phyloP scores from a whole-genome alignment of 257 asterid species.

The Cordia subcordata region DNA sequence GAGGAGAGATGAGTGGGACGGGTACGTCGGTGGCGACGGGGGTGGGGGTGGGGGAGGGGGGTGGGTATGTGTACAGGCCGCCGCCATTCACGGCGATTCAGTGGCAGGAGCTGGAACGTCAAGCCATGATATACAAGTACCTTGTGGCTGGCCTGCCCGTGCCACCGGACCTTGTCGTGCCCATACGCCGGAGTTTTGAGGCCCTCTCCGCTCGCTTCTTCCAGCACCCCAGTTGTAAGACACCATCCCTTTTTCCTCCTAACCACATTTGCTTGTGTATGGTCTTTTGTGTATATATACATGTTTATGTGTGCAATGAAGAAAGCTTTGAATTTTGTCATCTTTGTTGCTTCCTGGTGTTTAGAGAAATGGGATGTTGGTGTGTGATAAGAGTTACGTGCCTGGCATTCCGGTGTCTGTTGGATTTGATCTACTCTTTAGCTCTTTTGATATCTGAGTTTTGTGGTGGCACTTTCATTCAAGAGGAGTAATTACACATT shows the following conservation, averaged over 20 bases:
- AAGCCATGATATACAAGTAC: slow-evolving; percentile 95
- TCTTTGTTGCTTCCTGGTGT: no score
- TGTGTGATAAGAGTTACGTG: no score
- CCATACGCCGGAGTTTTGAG: slow-evolving; percentile 90
- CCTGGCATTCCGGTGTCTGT: no score
- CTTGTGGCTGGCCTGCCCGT: slow-evolving; percentile 81
- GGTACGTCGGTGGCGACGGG: slow-evolving; percentile 25
- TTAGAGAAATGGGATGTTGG: no score
- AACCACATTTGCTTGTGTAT: background rate
- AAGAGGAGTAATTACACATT: no score
- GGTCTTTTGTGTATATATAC: background rate
- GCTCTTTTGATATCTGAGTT: no score
- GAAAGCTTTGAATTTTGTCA: background rate
- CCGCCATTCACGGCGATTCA: slow-evolving; percentile 81
- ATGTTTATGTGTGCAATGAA: background rate
- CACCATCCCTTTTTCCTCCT: slow-evolving; percentile 12
- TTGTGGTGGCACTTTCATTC: no score
- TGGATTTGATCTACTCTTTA: no score
- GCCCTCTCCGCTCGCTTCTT: slow-evolving; percentile 75
- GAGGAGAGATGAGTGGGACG: background rate
- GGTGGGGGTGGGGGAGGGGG: slow-evolving; percentile 50
- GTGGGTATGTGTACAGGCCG: slow-evolving; percentile 56
- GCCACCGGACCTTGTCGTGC: slow-evolving; percentile 85
- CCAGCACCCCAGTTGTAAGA: slow-evolving; percentile 65
- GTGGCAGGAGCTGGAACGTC: slow-evolving; percentile 98